phyloP scores from a whole-genome alignment of 2,329 filamentous ascomycete species.

The Penicillium decumbens region DNA sequence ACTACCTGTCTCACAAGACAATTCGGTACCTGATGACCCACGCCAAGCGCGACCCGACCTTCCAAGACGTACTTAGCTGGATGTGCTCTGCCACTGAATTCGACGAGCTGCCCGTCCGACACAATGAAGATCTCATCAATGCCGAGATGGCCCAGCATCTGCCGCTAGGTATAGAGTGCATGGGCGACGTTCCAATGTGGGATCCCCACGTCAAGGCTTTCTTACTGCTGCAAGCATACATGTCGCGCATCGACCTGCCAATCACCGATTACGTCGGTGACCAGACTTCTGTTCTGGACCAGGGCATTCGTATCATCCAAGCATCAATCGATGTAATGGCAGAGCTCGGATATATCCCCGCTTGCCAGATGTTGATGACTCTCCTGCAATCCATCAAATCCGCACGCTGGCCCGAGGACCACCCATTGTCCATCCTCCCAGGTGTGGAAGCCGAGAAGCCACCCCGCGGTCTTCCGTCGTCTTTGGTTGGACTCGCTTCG shows the following conservation, averaged over 20 bases:
- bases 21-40: conserved; percentile 77
- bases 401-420: conserved; percentile 82
- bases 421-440: conserved; percentile 73
- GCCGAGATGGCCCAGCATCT: conserved; percentile 79
- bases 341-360: conserved; percentile 77
- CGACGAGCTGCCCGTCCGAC: conserved; percentile 92
- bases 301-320: conserved; percentile 94
- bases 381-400: conserved; percentile 90
- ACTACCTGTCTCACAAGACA: conserved; percentile 93
- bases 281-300: conserved; percentile 80
- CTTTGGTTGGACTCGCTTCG: conserved; percentile 31
- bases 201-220: conserved; percentile 98
- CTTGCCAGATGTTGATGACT: conserved; percentile 73
- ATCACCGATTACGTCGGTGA: conserved; percentile 98
- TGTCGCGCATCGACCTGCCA: conserved; percentile 85
- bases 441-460: conserved; percentile 49
- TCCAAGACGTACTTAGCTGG: conserved; percentile 81
- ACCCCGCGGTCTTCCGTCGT: conserved; percentile 25
- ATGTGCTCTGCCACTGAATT: conserved; percentile 93
- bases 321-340: conserved; percentile 90
- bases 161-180: conserved; percentile 59
- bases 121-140: conserved; percentile 98
- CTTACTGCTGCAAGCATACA: conserved; percentile 87
- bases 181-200: conserved; percentile 80
- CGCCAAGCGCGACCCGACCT: conserved; percentile 68